phyloP scores from a whole-genome alignment of 2,329 filamentous ascomycete species.

The Penicillium sclerotiorum region DNA sequence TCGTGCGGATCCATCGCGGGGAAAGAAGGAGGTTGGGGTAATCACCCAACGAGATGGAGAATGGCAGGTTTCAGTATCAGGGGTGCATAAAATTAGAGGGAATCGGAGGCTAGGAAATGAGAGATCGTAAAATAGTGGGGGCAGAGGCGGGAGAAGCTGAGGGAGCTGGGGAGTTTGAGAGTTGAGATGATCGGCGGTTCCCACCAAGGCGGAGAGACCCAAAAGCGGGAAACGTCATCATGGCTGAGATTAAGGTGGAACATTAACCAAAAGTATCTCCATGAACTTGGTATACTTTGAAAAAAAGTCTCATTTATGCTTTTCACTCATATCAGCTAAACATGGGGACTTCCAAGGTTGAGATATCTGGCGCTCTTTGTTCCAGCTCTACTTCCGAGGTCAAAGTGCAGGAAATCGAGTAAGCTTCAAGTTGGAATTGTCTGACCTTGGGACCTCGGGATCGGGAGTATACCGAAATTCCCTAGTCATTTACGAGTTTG shows the following conservation, averaged over 20 bases:
- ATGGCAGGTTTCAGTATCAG: neutral
- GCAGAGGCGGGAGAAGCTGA: slow-evolving; percentile 21
- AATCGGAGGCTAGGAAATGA: slow-evolving; percentile 9
- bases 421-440: too few species aligned
- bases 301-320: neutral
- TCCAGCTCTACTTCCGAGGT: too few species aligned
- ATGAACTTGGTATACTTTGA: too few species aligned
- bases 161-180: slow-evolving; percentile 14
- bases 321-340: too few species aligned
- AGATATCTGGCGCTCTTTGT: too few species aligned
- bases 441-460: too few species aligned
- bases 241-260: too few species aligned
- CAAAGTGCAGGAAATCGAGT: too few species aligned
- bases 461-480: too few species aligned
- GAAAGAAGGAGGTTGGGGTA: slow-evolving; percentile 19
- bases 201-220: slow-evolving; percentile 27
- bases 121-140: slow-evolving; percentile 6
- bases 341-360: too few species aligned
- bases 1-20: slow-evolving; percentile 56
- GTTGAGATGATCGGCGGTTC: slow-evolving; percentile 24
- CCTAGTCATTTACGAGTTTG: too few species aligned
- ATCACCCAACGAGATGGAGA: slow-evolving; percentile 16
- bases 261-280: too few species aligned
- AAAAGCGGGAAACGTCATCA: slow-evolving; percentile 27
- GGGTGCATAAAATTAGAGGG: neutral